These are phyloP conservation scores for Myxozyma udenii DNA, from an alignment of 805 yeast genomes.

Conservation along the genomic window DNA sequence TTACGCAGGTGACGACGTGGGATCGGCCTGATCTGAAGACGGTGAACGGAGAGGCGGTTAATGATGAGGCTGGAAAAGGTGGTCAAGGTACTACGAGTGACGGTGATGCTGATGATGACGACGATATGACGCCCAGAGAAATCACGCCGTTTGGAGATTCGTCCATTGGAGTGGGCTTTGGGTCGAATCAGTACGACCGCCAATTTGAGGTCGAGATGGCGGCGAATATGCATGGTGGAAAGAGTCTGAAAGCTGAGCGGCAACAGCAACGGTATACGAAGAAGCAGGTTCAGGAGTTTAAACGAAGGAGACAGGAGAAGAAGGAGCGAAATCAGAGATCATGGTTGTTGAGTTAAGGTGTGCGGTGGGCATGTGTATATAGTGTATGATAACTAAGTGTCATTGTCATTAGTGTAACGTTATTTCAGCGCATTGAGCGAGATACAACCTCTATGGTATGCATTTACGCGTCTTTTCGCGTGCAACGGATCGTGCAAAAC, in stretches of 20 bases:
- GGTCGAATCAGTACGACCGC: background rate
- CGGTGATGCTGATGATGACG: conserved; percentile 10
- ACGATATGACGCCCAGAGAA: conserved; percentile 16
- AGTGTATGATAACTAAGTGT: no score
- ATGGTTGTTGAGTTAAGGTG: conserved; percentile 24
- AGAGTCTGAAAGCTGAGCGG: conserved; percentile 30
- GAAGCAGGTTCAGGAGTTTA: conserved; percentile 30
- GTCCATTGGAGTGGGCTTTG: background rate
- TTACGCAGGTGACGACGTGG: conserved; percentile 34
- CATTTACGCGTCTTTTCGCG: no score
- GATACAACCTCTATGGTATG: background rate
- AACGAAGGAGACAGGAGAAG: conserved; percentile 26
- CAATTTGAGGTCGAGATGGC: conserved; percentile 19
- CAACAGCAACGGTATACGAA: conserved; percentile 26
- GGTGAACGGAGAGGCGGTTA: conserved; percentile 23
- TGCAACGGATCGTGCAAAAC: no score
- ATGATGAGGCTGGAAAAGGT: conserved; percentile 14
- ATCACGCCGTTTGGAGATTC: conserved; percentile 17
- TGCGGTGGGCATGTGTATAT: background rate
- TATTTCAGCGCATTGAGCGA: no score
- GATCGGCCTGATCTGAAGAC: conserved; percentile 28
- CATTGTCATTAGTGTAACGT: no score
- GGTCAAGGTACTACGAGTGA: background rate
- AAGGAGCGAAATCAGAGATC: conserved; percentile 30
- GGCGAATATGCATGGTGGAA: conserved; percentile 22